Conservation (phyloP, 164 flowering plant genomes). For the Berberis thunbergii region DNA sequence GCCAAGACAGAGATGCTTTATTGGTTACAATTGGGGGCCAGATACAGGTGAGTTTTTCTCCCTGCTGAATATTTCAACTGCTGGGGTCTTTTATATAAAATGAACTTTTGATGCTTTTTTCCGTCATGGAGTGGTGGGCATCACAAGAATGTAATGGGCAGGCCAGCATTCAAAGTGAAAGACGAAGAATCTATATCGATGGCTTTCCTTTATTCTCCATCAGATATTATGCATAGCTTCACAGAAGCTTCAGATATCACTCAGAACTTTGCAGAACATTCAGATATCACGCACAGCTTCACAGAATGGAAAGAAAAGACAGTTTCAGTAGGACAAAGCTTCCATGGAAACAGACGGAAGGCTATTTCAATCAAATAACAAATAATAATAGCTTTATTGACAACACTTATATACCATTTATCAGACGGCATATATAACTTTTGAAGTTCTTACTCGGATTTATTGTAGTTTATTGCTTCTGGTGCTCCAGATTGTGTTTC, state of each 20-base stretch:
- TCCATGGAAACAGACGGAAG: slow-evolving; percentile 11
- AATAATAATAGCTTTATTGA: slow-evolving; percentile 28
- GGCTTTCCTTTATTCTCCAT: slow-evolving; percentile 59
- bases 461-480: too few species aligned
- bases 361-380: slow-evolving; percentile 52
- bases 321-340: too few species aligned
- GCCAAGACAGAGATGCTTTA: slow-evolving; percentile 39
- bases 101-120: not conserved
- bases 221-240: too few species aligned
- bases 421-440: not conserved
- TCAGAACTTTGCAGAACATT: too few species aligned
- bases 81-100: too few species aligned
- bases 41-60: slow-evolving; percentile 48
- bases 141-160: slow-evolving; percentile 69
- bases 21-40: slow-evolving; percentile 73
- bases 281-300: too few species aligned
- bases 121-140: slow-evolving; percentile 66
- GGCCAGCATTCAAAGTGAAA: slow-evolving; percentile 45
- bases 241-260: too few species aligned
- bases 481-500: too few species aligned
- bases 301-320: too few species aligned
- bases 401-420: slow-evolving; percentile 38
- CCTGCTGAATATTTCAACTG: too few species aligned
- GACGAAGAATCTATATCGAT: slow-evolving; percentile 44
- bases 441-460: too few species aligned